These are phyloP conservation scores for Aspergillus sp. DNA, from an alignment of 2,329 filamentous ascomycete species.

Conservation along the genomic window DNA sequence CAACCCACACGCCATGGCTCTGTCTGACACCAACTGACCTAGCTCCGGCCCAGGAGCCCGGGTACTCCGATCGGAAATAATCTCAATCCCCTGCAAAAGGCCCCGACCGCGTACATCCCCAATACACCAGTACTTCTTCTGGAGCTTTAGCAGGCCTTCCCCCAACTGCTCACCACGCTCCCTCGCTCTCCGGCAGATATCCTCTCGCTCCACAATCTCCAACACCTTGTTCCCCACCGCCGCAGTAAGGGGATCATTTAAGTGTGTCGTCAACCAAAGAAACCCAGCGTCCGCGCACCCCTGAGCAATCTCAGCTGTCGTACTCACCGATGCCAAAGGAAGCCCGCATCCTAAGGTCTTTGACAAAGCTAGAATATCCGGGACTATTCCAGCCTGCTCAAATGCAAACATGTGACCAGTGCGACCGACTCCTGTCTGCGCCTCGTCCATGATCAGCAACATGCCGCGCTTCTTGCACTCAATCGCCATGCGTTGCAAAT, in stretches of 20 bases:
- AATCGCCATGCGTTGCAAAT: conserved; percentile 57
- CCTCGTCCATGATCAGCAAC: conserved; percentile 62
- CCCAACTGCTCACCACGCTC: conserved; percentile 51
- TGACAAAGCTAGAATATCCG: conserved; percentile 61
- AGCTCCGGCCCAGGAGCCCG: conserved; percentile 50
- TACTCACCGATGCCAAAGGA: conserved; percentile 60
- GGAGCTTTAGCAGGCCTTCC: conserved; percentile 49
- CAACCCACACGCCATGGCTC: conserved; percentile 55
- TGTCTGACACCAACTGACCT: conserved; percentile 50
- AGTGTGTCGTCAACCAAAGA: conserved; percentile 62
- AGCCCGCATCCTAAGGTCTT: conserved; percentile 65
- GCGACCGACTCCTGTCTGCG: conserved; percentile 60
- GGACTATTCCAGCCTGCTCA: conserved; percentile 52
- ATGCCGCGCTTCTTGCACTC: conserved; percentile 59
- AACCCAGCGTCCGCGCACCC: conserved; percentile 53
- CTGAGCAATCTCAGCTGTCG: conserved; percentile 55
- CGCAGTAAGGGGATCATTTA: conserved; percentile 63
- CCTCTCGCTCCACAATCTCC: conserved; percentile 61
- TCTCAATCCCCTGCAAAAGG: conserved; percentile 61
- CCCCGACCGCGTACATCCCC: conserved; percentile 63
- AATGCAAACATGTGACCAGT: conserved; percentile 62
- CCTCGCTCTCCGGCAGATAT: conserved; percentile 51
- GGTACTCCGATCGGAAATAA: conserved; percentile 53
- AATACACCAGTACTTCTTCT: conserved; percentile 60
- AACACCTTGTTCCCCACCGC: conserved; percentile 64